Evolutionary conservation across 305 asterid genomes (phyloP).

Genomic region (Solanum aculeatissimum): DNA sequence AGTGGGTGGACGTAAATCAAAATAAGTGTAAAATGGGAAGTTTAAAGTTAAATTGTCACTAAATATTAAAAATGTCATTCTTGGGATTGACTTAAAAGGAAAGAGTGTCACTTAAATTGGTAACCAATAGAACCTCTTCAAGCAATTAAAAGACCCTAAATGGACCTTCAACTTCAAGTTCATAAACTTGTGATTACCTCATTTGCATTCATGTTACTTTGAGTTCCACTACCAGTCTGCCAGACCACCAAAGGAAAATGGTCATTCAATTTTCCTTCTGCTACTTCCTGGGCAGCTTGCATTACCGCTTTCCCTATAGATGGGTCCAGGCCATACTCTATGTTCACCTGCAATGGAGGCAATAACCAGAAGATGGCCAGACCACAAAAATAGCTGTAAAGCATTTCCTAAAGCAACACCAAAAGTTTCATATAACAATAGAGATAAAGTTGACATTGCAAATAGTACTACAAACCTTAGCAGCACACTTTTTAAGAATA

Average conservation of each 20-base stretch:
- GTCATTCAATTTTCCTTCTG: constrained; percentile 80
- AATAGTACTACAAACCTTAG: constrained; percentile 47
- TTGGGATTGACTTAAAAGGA: not conserved
- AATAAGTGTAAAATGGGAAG: too few species aligned
- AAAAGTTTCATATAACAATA: not conserved
- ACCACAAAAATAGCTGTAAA: not conserved
- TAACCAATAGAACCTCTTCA: not conserved
- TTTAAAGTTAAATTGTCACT: not conserved
- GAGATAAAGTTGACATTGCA: not conserved
- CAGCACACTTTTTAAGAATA: constrained; percentile 87
- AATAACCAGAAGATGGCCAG: not conserved
- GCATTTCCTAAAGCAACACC: not conserved
- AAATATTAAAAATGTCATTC: not conserved
- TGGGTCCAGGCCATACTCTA: constrained; percentile 93
- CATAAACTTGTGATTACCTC: constrained; percentile 43
- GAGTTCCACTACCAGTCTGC: constrained; percentile 99
- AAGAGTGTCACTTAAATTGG: not conserved
- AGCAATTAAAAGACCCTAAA: not conserved
- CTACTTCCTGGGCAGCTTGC: constrained; percentile 98
- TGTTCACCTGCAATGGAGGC: constrained; percentile 49
- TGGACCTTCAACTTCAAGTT: not conserved
- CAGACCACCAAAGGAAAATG: constrained; percentile 97
- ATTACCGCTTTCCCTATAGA: constrained; percentile 81
- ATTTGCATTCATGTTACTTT: constrained; percentile 96
- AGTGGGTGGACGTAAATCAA: too few species aligned